Evolutionary conservation across 2,329 filamentous ascomycete genomes (phyloP).

Genomic region (Diaporthe batatas): DNA sequence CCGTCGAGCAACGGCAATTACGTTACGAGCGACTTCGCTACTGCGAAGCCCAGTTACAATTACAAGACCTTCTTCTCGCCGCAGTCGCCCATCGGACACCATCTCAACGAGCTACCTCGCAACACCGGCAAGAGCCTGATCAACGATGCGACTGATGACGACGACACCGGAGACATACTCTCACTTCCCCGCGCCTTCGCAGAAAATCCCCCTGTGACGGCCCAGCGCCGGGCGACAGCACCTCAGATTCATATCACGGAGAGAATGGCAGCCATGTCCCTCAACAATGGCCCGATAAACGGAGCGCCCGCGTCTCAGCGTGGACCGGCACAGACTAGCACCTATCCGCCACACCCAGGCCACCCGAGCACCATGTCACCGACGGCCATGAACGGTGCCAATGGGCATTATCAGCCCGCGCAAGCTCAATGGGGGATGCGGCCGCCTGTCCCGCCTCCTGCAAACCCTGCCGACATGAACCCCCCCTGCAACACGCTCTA

Average conservation of each 20-base stretch:
- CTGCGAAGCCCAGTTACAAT: conserved; percentile 65
- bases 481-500: conserved; percentile 98
- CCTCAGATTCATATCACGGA: conserved; percentile 75
- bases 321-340: conserved; percentile 53
- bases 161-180: conserved; percentile 79
- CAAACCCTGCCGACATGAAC: conserved; percentile 95
- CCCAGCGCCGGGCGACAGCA: conserved; percentile 76
- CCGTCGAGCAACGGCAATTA: conserved; percentile 69
- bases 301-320: conserved; percentile 64
- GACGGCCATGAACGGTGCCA: conserved; percentile 59
- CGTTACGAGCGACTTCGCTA: conserved; percentile 69
- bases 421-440: conserved; percentile 11
- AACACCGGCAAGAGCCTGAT: conserved; percentile 79
- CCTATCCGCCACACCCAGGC: conserved; percentile 54
- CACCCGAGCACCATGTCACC: conserved; percentile 68
- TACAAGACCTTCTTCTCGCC: conserved; percentile 78
- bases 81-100: conserved; percentile 79
- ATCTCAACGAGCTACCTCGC: conserved; percentile 71
- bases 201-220: conserved; percentile 70
- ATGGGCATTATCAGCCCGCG: conserved; percentile 25
- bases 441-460: conserved; percentile 68
- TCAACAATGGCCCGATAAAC: conserved; percentile 74
- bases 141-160: conserved; percentile 74
- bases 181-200: conserved; percentile 81
- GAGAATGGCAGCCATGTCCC: conserved; percentile 77